Evolutionary conservation across 1,284 basidiomycete species (phyloP).

Genomic region (Leccinum subrobustum): DNA sequence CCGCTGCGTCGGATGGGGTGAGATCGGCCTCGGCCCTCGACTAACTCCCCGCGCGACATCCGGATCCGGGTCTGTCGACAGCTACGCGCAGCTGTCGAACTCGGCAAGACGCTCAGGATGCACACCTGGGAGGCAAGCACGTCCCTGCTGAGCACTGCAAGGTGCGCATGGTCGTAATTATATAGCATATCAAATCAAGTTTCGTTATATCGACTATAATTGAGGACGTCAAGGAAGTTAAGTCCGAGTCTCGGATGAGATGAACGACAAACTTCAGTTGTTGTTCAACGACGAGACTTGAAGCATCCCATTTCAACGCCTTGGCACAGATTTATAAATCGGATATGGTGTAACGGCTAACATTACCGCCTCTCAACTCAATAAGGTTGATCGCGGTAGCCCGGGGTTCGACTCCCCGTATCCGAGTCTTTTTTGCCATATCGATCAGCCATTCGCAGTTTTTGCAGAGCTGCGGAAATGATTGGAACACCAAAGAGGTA

Average conservation of each 20-base stretch:
- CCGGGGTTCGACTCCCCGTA: conserved; percentile 60
- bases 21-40: conserved; percentile 44
- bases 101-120: conserved; percentile 73
- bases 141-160: too few relatives aligned
- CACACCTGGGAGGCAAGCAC: conserved; percentile 68
- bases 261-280: too few relatives aligned
- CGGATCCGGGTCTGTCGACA: conserved; percentile 67
- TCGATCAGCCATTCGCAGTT: too few relatives aligned
- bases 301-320: not conserved
- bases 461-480: too few relatives aligned
- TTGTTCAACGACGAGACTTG: too few relatives aligned
- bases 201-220: too few relatives aligned
- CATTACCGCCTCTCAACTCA: conserved; percentile 32
- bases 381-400: conserved; percentile 40
- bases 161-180: too few relatives aligned
- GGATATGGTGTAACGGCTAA: conserved; percentile 36
- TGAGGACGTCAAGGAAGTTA: too few relatives aligned
- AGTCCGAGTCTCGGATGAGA: too few relatives aligned
- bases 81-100: conserved; percentile 59
- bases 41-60: conserved; percentile 64
- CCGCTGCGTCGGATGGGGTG: conserved; percentile 55
- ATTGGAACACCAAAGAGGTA: too few relatives aligned
- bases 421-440: conserved; percentile 33
- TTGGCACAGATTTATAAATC: not conserved
- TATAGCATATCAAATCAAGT: too few relatives aligned